Evolutionary conservation across 2,329 filamentous ascomycete species (phyloP), one percentile per base, ranked within the genome.

Genomic region (Cercospora sp.): DNA sequence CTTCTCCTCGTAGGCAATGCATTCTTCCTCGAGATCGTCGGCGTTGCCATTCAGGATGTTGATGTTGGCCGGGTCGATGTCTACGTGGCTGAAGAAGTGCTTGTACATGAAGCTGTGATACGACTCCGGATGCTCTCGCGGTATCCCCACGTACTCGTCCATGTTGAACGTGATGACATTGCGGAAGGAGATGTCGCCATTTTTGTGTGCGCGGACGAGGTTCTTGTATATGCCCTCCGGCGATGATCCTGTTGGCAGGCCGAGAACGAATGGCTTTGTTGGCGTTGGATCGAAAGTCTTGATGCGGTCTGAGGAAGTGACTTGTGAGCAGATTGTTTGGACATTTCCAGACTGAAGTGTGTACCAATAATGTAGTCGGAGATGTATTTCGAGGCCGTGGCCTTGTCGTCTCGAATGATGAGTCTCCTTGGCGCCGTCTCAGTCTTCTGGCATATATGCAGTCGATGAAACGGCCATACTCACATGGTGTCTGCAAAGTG

Each of bases 81-180:
- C 91, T 74, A 95, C 89, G 72, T 89, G 92, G 53, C 90, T 92
- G 84, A 96, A 96, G 85, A 96, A 93, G 82, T 95, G 86, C 81
- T 91, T 92, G 87, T 93, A 96, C 92, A 96, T 95, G 84, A 95
- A 96, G 72, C 89, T 91, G 82, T 96, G 92, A 81, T 96, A 96
- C 75, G 90, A 93, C 79, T 95, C 89, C 12, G 91, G 89, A 78
- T 96, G 91, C 74, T 94, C 91, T 75, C 91, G 88, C 37, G 92
- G 90, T 70, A 96, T 87, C 66, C 90, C 91, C 72, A 95, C 91
- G 76, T 96, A 96, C 82, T 96, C 92, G 81, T 96, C 92, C 92
- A 95, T 95, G 81, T 95, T 95, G 85, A 96, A 96, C 28, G 92
- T 96, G 77, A 95, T 87, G 76, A 96, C 91, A 90, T 96, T 88